Base-by-base conservation (phyloP, 148 eudicot species). In the Tetragonia tetragonoides region DNA sequence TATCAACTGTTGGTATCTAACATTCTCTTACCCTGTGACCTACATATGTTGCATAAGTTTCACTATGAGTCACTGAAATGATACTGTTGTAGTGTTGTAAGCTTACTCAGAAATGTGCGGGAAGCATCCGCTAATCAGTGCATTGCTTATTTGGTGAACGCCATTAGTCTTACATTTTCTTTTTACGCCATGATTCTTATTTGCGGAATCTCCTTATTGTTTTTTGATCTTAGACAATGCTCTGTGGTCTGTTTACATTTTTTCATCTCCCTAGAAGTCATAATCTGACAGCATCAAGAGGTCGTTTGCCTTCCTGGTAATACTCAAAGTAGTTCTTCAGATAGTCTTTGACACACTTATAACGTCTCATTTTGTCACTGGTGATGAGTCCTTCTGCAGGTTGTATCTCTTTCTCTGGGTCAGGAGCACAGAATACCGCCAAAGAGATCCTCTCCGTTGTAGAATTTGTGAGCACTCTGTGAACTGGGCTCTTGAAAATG, bases 401-500 rank as follows among this genome's bases (percentile, higher is more conserved):
- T 65, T 47, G 82, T 37, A 90, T 83, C 14, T 85, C 88, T 24
- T 46, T 73, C 16, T 71, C 76, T 3, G 74, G 21, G 20, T 84
- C 83, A 4, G 93, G 88, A 2, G 42, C 2, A 57, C 83, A 83
- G 64, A 90, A 86, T 65, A 86, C 77, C 42, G 87, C 91, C 23
- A 90, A 54, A 10, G 88, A 75, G 15, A 51, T 61, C 80, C 86
- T 88, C 59, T 79, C 86, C 28, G 61, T 79, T 63, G 78, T 76
- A 5, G 88, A 74, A 81, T 84, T 82, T 62, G 84, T 82, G 63
- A 88, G 76, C 57, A 83, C 93, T 46, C 86, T 87, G 75, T 88
- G 90, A 64, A 85, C 60, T 9, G 88, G 87, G 78, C 88, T 88
- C 85, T 88, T 88, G 75, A 83, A 81, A 46, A 78, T 73, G 40